Evolutionary conservation across 75 land plant species (phyloP).

Genomic region (Cupressus sempervirens): DNA sequence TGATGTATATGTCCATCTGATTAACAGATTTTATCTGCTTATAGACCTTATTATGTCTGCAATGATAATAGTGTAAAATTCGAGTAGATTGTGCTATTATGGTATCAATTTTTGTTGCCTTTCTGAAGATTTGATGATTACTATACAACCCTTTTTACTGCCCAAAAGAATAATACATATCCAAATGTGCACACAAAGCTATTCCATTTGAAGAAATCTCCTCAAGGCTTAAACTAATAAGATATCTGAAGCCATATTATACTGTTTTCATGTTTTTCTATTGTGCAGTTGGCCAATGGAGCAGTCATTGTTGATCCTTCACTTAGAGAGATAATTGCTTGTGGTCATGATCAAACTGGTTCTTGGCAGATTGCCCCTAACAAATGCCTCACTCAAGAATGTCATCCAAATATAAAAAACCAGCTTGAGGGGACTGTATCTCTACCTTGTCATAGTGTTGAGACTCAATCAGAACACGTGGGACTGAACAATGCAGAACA

Average conservation of each 20-base stretch:
- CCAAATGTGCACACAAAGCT: neutral
- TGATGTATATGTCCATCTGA: neutral
- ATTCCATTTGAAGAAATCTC: neutral
- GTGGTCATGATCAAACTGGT: conserved; percentile 62
- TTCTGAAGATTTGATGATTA: neutral
- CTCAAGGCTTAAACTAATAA: neutral
- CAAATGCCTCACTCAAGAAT: neutral
- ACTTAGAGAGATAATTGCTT: conserved; percentile 45
- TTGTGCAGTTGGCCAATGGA: conserved; percentile 71
- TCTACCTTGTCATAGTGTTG: neutral
- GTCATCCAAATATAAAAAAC: neutral
- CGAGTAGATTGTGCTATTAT: neutral
- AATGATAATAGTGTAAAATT: neutral
- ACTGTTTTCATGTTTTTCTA: conserved; percentile 6
- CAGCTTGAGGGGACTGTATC: neutral
- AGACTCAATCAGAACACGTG: neutral
- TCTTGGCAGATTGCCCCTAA: conserved; percentile 10
- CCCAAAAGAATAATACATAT: neutral
- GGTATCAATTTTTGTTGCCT: neutral
- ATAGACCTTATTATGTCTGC: neutral
- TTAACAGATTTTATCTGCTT: neutral
- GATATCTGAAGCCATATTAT: neutral
- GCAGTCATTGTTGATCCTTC: conserved; percentile 93
- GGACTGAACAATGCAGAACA: neutral
- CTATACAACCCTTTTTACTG: neutral